Conservation (phyloP, 768 basidiomycete species). For the Clitopilus passeckerianus region DNA sequence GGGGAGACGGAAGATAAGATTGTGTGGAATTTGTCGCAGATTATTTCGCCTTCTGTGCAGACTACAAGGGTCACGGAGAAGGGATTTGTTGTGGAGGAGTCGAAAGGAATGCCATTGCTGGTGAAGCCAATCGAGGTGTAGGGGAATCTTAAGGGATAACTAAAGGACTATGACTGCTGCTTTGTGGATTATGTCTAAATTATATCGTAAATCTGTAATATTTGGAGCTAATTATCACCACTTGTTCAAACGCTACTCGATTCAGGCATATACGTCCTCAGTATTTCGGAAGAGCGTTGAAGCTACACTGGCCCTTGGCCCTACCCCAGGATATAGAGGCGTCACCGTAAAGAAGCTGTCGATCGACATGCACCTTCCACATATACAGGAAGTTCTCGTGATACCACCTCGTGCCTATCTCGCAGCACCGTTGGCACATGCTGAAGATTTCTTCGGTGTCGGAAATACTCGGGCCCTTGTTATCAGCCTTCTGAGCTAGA, state of each 20-base stretch:
- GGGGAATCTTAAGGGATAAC: neutral
- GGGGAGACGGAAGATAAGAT: conserved; percentile 28
- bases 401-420: neutral
- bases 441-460: no score
- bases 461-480: no score
- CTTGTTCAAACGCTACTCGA: no score
- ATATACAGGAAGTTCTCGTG: neutral
- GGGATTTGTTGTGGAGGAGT: conserved; percentile 19
- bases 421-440: neutral
- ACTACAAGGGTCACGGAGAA: conserved; percentile 4
- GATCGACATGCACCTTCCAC: neutral
- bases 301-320: neutral
- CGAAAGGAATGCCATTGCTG: conserved; percentile 30
- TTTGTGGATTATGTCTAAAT: no score
- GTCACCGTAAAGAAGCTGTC: neutral
- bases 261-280: no score
- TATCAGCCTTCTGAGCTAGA: neutral
- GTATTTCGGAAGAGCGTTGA: no score
- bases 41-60: conserved; percentile 38
- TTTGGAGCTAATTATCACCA: no score
- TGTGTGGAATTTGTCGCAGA: conserved; percentile 44
- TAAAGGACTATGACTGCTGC: no score
- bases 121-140: conserved; percentile 11
- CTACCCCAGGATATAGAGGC: neutral
- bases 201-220: no score